phyloP scores from a whole-genome alignment of 108 stramenopile species.

The Asterionellopsis glacialis region DNA sequence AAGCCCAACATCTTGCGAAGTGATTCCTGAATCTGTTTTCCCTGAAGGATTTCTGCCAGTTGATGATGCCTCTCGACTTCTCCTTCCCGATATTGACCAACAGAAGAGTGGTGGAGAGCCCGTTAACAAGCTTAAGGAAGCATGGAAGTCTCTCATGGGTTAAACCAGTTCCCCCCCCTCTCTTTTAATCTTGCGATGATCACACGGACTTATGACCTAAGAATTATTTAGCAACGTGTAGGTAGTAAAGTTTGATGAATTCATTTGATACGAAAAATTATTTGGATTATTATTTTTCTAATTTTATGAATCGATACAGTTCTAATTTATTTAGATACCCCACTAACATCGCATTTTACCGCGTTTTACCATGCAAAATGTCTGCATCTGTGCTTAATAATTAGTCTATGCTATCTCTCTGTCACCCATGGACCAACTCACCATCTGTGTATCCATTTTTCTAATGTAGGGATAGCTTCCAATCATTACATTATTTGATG shows the following conservation, averaged over 20 bases:
- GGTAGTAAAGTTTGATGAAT: no score
- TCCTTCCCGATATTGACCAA: conserved; percentile 55
- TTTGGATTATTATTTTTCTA: no score
- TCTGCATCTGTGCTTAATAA: no score
- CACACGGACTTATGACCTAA: no score
- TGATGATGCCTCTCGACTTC: conserved; percentile 41
- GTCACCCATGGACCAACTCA: not conserved
- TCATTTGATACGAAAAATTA: no score
- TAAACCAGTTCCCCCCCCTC: not conserved
- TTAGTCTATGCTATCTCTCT: not conserved
- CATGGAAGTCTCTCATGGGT: no score
- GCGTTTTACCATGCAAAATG: not conserved
- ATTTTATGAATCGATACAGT: no score
- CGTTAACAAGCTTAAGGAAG: no score
- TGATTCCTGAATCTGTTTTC: conserved; percentile 24
- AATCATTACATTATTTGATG: no score
- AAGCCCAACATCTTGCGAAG: conserved; percentile 60
- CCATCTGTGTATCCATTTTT: not conserved
- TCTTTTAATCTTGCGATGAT: not conserved
- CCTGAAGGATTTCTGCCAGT: conserved; percentile 74
- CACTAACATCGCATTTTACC: no score
- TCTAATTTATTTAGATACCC: no score
- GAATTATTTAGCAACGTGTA: no score
- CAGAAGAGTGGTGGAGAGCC: not conserved
- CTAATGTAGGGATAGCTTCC: conserved; percentile 7